Conservation (phyloP, 116 monocot genomes). For the Iris pallida region DNA sequence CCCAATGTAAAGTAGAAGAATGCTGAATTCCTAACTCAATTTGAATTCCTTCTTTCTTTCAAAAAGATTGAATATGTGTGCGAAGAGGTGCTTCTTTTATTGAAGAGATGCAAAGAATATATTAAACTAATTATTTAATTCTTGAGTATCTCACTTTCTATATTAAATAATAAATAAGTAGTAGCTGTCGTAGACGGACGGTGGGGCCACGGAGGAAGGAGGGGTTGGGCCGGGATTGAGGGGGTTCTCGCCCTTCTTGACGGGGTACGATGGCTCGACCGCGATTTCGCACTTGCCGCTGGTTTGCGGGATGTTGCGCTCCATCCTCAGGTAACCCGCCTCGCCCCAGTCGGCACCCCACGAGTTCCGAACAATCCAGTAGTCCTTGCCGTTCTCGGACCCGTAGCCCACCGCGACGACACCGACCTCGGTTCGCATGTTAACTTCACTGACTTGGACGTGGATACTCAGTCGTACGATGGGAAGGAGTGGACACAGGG, state of each 20-base stretch:
- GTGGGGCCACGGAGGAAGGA: conserved; percentile 46
- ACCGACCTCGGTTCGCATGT: conserved; percentile 4
- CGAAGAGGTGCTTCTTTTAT: no score
- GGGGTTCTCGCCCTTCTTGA: conserved; percentile 23
- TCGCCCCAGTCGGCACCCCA: conserved; percentile 71
- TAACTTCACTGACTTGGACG: no score
- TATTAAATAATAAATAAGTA: no score
- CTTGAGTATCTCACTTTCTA: no score
- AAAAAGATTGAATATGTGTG: no score
- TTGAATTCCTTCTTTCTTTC: no score
- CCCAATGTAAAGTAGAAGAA: no score
- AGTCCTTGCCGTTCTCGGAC: conserved; percentile 41
- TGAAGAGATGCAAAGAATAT: no score
- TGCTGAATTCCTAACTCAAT: no score
- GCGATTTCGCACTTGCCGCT: conserved; percentile 34
- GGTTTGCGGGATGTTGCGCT: conserved; percentile 18
- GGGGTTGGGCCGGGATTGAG: conserved; percentile 44
- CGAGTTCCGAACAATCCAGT: conserved; percentile 72
- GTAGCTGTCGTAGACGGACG: conserved; percentile 49
- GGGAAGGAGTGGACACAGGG: not conserved
- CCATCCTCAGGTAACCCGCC: conserved; percentile 49
- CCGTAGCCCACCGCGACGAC: conserved; percentile 65
- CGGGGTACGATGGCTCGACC: conserved; percentile 29
- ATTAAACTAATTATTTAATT: no score
- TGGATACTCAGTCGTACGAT: not conserved